phyloP scores from a whole-genome alignment of 805 yeast genomes.

The Ogataea saltuana region DNA sequence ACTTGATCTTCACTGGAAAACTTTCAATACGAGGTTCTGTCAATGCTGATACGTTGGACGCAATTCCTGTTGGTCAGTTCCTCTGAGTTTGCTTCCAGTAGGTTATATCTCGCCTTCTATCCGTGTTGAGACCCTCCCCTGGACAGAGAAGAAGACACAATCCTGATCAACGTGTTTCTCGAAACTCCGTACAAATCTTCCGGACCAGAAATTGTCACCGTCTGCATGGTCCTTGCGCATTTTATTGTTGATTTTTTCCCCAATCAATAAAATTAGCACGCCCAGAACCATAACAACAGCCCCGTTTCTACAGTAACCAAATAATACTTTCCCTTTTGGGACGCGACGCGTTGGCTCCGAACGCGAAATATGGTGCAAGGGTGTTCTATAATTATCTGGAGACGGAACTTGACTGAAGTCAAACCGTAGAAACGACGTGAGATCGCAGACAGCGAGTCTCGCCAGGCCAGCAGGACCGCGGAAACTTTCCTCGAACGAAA shows the following conservation, averaged over 20 bases:
- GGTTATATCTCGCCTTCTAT: no score
- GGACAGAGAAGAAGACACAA: background rate
- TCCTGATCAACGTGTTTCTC: background rate
- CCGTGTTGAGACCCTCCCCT: background rate
- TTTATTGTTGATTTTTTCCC: conserved; percentile 8
- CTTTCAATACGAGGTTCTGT: no score
- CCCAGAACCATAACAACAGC: conserved; percentile 1
- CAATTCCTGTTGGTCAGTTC: no score
- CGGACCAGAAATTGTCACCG: background rate
- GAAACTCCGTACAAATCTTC: background rate
- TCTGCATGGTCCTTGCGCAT: background rate
- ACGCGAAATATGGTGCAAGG: conserved; percentile 1
- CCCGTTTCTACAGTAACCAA: conserved; percentile 1
- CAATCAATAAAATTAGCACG: background rate
- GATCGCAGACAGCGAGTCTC: no score
- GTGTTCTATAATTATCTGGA: background rate
- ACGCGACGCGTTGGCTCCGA: background rate
- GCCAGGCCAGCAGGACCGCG: no score
- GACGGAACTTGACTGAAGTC: no score
- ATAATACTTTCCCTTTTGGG: background rate
- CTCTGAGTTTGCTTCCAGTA: no score
- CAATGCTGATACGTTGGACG: no score
- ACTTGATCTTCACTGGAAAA: no score
- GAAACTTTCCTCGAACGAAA: background rate
- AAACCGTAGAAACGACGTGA: no score